Conservation (phyloP, 2,329 filamentous ascomycete genomes). For the Esteya vermicola region DNA sequence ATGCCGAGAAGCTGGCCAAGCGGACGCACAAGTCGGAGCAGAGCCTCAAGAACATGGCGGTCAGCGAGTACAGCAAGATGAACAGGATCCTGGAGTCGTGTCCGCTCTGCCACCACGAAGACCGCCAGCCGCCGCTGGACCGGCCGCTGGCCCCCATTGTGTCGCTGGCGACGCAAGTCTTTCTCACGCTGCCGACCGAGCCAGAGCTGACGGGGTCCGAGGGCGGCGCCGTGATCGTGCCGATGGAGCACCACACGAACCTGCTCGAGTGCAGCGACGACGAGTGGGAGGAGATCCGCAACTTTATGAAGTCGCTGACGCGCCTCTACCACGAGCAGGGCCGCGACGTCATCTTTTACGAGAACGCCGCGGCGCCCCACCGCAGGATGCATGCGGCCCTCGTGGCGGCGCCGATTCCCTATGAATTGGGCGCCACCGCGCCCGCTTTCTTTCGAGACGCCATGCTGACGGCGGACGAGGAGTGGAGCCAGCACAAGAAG, state of each 20-base stretch:
- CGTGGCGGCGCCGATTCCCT: constrained; percentile 75
- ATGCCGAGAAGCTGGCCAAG: constrained; percentile 76
- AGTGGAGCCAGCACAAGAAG: constrained; percentile 93
- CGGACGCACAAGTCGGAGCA: constrained; percentile 78
- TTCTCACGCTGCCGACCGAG: constrained; percentile 75
- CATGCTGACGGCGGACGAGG: constrained; percentile 73
- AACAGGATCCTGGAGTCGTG: constrained; percentile 76
- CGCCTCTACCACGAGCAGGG: constrained; percentile 91
- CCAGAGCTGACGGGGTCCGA: constrained; percentile 62
- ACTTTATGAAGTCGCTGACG: constrained; percentile 95
- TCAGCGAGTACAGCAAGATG: constrained; percentile 80
- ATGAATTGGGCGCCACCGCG: constrained; percentile 77
- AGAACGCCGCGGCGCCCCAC: constrained; percentile 76
- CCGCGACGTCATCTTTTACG: constrained; percentile 89
- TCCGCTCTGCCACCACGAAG: constrained; percentile 85
- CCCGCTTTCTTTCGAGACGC: constrained; percentile 94
- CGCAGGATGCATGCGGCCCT: constrained; percentile 74
- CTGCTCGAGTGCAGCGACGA: constrained; percentile 97
- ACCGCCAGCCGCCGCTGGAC: constrained; percentile 48
- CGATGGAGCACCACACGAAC: constrained; percentile 74
- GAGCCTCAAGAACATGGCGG: constrained; percentile 75
- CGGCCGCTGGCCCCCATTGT: constrained; percentile 70
- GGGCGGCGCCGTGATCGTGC: constrained; percentile 77
- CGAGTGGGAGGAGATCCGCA: constrained; percentile 97
- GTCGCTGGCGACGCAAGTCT: constrained; percentile 73